Evolutionary conservation across 192 early-diverging fungal species (phyloP).

Genomic region (Allomyces macrogynus): DNA sequence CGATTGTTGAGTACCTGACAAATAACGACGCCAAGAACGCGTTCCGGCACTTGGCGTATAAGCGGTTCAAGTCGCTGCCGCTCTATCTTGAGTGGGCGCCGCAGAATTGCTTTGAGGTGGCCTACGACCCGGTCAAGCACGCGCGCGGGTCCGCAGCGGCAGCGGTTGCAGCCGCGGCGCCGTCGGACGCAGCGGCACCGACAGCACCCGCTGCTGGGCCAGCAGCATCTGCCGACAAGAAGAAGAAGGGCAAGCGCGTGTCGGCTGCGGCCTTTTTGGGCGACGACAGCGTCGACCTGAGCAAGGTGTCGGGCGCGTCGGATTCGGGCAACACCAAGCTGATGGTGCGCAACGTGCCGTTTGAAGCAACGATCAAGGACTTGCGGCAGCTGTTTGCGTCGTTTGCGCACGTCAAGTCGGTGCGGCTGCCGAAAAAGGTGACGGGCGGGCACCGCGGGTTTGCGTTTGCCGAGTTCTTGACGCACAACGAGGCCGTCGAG

Average conservation of each 20-base stretch:
- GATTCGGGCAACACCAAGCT: constrained; percentile 60
- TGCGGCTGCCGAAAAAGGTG: constrained; percentile 86
- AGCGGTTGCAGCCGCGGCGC: no score
- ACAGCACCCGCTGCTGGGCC: no score
- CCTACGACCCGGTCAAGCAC: constrained; percentile 25
- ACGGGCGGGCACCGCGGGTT: constrained; percentile 89
- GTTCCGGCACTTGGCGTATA: constrained; percentile 72
- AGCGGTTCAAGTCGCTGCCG: constrained; percentile 73
- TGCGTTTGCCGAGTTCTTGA: constrained; percentile 93
- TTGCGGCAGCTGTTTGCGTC: constrained; percentile 72
- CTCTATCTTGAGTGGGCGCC: constrained; percentile 91
- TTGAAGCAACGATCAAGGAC: constrained; percentile 90
- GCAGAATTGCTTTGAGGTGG: constrained; percentile 45
- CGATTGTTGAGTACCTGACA: constrained; percentile 80
- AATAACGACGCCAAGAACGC: constrained; percentile 75
- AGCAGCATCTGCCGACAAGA: constrained; percentile 4
- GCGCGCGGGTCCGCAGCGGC: constrained; percentile 4
- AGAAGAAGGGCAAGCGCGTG: constrained; percentile 9
- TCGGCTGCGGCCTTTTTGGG: constrained; percentile 12
- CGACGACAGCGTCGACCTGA: constrained; percentile 25
- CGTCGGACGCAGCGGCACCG: background rate
- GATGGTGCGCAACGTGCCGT: constrained; percentile 87
- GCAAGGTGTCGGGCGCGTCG: constrained; percentile 11
- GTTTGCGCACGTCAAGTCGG: constrained; percentile 85
- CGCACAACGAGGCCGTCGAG: constrained; percentile 80